These are phyloP conservation scores for Letharia columbiana DNA, from an alignment of 495 filamentous ascomycete species.

Conservation along the genomic window DNA sequence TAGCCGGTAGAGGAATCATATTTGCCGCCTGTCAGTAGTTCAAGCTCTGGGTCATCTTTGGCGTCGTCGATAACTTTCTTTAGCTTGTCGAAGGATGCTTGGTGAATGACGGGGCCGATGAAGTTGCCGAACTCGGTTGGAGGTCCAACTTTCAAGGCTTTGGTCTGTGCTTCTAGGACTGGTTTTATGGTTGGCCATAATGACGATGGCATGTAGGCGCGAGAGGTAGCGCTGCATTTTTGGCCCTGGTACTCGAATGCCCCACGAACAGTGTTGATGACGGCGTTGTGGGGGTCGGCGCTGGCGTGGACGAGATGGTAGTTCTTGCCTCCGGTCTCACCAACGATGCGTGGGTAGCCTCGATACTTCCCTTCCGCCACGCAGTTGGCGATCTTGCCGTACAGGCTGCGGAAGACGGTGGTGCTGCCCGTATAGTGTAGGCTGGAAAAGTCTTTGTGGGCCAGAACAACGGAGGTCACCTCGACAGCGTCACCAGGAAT, in stretches of 20 bases:
- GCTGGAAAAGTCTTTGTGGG: slow-evolving; percentile 61
- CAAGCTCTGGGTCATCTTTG: slow-evolving; percentile 52
- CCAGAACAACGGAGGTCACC: slow-evolving; percentile 60
- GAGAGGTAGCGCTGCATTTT: slow-evolving; percentile 78
- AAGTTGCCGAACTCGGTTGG: slow-evolving; percentile 59
- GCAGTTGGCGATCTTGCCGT: slow-evolving; percentile 59
- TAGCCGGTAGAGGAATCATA: slow-evolving; percentile 54
- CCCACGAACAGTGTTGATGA: slow-evolving; percentile 71
- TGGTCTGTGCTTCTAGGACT: slow-evolving; percentile 53
- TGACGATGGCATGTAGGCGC: slow-evolving; percentile 61
- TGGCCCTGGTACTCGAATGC: slow-evolving; percentile 89
- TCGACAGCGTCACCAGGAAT: slow-evolving; percentile 68
- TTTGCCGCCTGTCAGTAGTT: slow-evolving; percentile 50
- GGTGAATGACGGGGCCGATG: slow-evolving; percentile 50
- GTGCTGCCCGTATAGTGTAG: slow-evolving; percentile 80
- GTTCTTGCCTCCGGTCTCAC: slow-evolving; percentile 87
- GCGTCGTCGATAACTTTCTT: slow-evolving; percentile 51
- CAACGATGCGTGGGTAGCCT: slow-evolving; percentile 73
- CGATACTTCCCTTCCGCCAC: slow-evolving; percentile 60
- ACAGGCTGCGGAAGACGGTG: slow-evolving; percentile 68
- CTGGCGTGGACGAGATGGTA: slow-evolving; percentile 73
- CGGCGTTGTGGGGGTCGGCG: slow-evolving; percentile 68
- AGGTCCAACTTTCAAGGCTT: slow-evolving; percentile 57
- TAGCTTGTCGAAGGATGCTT: slow-evolving; percentile 46
- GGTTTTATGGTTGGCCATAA: slow-evolving; percentile 52